phyloP scores from a whole-genome alignment of 2,329 filamentous ascomycete species.

The Pseudopithomyces chartarum region DNA sequence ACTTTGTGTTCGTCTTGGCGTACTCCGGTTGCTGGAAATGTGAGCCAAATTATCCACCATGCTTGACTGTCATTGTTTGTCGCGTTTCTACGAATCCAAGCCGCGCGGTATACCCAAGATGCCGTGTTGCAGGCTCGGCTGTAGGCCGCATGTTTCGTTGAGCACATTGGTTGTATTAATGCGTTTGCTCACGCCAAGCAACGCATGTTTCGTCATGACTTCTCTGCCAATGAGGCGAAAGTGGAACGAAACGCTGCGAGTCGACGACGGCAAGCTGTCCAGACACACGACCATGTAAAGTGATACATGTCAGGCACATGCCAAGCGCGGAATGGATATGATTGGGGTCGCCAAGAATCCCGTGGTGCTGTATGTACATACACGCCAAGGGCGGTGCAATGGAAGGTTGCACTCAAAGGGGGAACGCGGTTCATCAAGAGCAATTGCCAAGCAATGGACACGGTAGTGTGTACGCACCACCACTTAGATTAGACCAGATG shows the following conservation, averaged over 20 bases:
- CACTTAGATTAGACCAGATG: not conserved
- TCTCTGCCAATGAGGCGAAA: constrained; percentile 5
- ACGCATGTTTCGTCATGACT: constrained; percentile 12
- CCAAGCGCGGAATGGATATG: constrained; percentile 21
- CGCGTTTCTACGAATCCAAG: too few species aligned
- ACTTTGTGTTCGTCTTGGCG: constrained; percentile 2
- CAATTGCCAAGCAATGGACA: constrained; percentile 17
- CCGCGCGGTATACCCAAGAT: too few species aligned
- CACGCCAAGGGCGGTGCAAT: constrained; percentile 21
- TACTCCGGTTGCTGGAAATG: too few species aligned
- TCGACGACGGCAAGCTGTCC: not conserved
- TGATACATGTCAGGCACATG: constrained; percentile 6
- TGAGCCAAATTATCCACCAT: too few species aligned
- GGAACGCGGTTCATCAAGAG: constrained; percentile 13
- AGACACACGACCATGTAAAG: too few species aligned
- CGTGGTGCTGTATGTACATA: constrained; percentile 3
- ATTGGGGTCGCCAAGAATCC: constrained; percentile 19
- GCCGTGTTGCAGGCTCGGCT: too few species aligned
- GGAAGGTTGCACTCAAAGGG: constrained; percentile 8
- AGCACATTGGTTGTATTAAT: not conserved
- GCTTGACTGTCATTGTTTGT: too few species aligned
- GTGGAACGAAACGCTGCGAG: not conserved
- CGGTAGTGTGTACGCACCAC: constrained; percentile 6
- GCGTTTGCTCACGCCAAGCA: constrained; percentile 17
- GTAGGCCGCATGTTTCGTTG: not conserved